phyloP scores from a whole-genome alignment of 1,284 basidiomycete genomes.

The Trichosporon coremiiforme region DNA sequence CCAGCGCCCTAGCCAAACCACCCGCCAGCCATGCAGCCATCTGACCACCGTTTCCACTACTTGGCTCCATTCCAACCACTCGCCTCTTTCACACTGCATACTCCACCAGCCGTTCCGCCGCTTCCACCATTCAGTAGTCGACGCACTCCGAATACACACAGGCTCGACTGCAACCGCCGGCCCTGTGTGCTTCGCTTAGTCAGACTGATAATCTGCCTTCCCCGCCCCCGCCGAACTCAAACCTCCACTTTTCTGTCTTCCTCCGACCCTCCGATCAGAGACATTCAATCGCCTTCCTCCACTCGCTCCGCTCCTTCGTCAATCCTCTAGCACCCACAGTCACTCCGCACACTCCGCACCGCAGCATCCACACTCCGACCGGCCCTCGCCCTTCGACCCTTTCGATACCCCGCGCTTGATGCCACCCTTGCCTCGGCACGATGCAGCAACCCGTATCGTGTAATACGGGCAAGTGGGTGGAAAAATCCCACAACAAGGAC shows the following conservation, averaged over 20 bases:
- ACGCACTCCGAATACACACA: background rate
- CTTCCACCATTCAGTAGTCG: background rate
- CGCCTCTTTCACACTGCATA: conserved; percentile 9
- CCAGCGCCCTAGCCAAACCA: no score
- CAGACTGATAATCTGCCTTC: background rate
- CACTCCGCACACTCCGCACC: background rate
- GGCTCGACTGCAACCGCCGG: background rate
- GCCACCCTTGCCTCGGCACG: conserved; percentile 10
- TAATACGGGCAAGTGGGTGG: conserved; percentile 20
- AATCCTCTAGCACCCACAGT: background rate
- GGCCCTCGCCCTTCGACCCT: background rate
- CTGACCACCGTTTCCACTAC: background rate
- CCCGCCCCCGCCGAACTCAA: background rate
- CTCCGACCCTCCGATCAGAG: conserved; percentile 4
- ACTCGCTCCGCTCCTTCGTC: background rate
- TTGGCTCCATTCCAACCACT: background rate
- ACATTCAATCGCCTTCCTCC: conserved; percentile 3
- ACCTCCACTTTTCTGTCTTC: conserved; percentile 7
- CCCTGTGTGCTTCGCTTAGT: conserved; percentile 1
- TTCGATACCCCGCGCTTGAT: background rate
- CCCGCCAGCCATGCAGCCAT: conserved; percentile 3
- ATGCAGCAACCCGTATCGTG: conserved; percentile 19
- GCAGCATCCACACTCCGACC: conserved; percentile 1
- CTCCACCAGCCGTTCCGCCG: background rate
- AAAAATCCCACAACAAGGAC: conserved; percentile 19